A percentile compares a stretch with the other conserved stretches of the same genome.
Evolutionary conservation across 768 basidiomycete species (phyloP).

Genomic region (Lactifluus piperatus): DNA sequence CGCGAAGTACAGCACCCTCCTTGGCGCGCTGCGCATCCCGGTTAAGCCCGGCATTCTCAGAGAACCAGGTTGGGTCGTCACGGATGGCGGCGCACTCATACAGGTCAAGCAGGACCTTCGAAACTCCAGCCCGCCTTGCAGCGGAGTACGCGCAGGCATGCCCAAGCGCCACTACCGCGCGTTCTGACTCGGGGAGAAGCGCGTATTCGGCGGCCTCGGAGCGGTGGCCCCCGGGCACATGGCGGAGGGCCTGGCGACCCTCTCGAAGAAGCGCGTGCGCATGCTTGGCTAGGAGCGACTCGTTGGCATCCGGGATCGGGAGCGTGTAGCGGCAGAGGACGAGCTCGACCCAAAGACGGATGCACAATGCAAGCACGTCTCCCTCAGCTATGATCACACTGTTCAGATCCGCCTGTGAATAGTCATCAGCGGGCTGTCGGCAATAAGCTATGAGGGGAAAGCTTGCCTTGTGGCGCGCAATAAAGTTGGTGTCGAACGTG

Average conservation of each 20-base stretch:
- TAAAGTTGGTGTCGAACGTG: constrained; percentile 8
- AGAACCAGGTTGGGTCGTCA: constrained; percentile 17
- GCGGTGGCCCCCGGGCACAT: constrained; percentile 6
- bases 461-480: background rate
- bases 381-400: constrained; percentile 22
- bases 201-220: constrained; percentile 12
- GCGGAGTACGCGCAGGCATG: constrained; percentile 18
- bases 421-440: background rate
- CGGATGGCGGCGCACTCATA: constrained; percentile 18
- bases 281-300: constrained; percentile 15
- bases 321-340: constrained; percentile 14
- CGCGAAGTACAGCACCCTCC: constrained; percentile 9
- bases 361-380: constrained; percentile 22
- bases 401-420: background rate
- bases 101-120: constrained; percentile 12
- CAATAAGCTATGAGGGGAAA: background rate
- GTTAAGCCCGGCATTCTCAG: constrained; percentile 15
- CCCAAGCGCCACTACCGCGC: constrained; percentile 16
- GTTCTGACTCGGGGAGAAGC: constrained; percentile 20
- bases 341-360: constrained; percentile 22
- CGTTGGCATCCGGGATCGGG: constrained; percentile 5
- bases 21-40: background rate
- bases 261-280: constrained; percentile 6
- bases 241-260: background rate
- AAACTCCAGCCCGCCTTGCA: constrained; percentile 11